Base-by-base conservation (phyloP, 139 green algal species). In the Ettlia oleoabundans region DNA sequence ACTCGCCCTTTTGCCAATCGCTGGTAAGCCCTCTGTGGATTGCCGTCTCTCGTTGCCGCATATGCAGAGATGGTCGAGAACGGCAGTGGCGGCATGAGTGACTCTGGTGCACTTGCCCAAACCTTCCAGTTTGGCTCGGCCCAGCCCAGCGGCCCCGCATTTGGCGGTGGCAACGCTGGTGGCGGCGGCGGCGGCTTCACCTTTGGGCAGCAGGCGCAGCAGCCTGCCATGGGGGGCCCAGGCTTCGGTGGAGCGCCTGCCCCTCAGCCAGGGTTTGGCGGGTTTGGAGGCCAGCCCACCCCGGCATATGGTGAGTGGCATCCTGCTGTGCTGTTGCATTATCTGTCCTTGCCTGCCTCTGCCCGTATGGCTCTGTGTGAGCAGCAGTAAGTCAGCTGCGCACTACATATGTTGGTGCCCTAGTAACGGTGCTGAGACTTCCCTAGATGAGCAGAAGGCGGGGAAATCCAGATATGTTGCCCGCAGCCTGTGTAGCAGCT, bases 191-290 rank as follows among this genome's bases (percentile, higher is more conserved):
- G 18, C 30, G 63, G n/a, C 24, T 69, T 69, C n/a, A 28, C 26
- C 26, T 63, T 63, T 77, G 69, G 42, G 41, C 52, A 68, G 72
- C 72, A 67, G 51, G 35, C 51, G 70, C 42, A 40, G 38, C n/a
- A 7, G 33, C 26, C 32, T 40, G 9, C 41, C 40, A 61, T 76
- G 58, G 68, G 68, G 13, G 65, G 65, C 1, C 35, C 28, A 5
- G 67, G 67, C 65, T 72, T 75, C 22, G 5, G 38, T 75, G 28
- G 1, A 35, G 55, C 21, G 24, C 37, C n/a, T 22, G 33, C 67
- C 67, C 37, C 7, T 47, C 51, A 37, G 58, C 43, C 81, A 47
- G 70, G 43, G 40, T 58, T 78, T 86, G 78, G 75, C 35, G 81
- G 41, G 42, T 83, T 65, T 77, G 42, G 58, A 5, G 37, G 47